A percentile compares a stretch with the other conserved stretches of the same genome.
Evolutionary conservation across 176 grass and related monocot species (phyloP).

Genomic region (Musa acuminata): DNA sequence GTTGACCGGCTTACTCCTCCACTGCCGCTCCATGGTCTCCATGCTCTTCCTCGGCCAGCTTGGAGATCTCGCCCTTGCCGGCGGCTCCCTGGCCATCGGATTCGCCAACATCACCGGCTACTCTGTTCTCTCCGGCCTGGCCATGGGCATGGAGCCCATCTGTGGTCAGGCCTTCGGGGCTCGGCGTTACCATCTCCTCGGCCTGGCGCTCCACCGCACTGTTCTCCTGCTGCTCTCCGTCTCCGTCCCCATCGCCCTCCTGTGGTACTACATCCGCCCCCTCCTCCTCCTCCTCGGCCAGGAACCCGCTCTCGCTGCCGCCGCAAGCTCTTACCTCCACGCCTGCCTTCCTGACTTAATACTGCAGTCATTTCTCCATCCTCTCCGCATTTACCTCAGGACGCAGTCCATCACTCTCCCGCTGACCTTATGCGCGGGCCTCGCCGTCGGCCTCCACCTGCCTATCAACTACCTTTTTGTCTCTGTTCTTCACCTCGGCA

Average conservation of each 20-base stretch:
- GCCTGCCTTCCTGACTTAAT: constrained; percentile 73
- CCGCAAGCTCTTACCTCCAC: constrained; percentile 58
- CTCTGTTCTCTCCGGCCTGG: constrained; percentile 67
- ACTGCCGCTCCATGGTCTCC: constrained; percentile 77
- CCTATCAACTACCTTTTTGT: constrained; percentile 69
- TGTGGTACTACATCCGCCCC: constrained; percentile 69
- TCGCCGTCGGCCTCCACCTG: constrained; percentile 48
- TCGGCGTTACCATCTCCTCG: constrained; percentile 41
- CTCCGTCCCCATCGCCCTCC: constrained; percentile 45
- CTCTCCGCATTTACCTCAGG: constrained; percentile 85
- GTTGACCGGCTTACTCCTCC: constrained; percentile 66
- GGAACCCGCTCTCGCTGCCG: constrained; percentile 45
- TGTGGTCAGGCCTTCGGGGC: constrained; percentile 88
- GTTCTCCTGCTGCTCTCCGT: constrained; percentile 52
- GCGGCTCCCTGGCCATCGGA: constrained; percentile 78
- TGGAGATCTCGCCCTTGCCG: constrained; percentile 68
- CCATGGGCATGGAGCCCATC: constrained; percentile 86
- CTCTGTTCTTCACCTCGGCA: constrained; percentile 46
- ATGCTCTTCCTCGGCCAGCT: constrained; percentile 84
- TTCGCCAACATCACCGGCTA: constrained; percentile 94
- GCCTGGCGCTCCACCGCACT: constrained; percentile 60
- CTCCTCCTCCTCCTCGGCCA: constrained; percentile 64
- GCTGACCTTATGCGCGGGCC: constrained; percentile 46
- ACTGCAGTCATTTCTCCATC: constrained; percentile 82
- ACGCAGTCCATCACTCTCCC: constrained; percentile 73